Percentiles rank a stretch among this genome's conserved stretches.
phyloP scores from a whole-genome alignment of 2,329 filamentous ascomycete genomes.

The Conoideocrella luteorostrata region DNA sequence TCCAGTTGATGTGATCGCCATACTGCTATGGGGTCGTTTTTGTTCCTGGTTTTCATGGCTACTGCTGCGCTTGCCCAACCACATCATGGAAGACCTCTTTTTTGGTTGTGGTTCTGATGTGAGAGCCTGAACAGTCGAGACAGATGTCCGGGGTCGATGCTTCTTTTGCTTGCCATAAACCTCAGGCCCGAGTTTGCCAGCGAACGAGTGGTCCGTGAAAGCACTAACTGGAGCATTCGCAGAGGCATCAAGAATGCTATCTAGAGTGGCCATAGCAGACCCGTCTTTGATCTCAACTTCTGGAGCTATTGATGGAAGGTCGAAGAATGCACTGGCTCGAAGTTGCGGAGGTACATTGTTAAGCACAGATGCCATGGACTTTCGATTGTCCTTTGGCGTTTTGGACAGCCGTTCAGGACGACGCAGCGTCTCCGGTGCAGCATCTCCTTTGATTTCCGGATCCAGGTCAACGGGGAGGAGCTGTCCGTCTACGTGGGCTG shows the following conservation, averaged over 20 bases:
- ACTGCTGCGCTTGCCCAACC: constrained; percentile 35
- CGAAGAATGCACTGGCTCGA: constrained; percentile 87
- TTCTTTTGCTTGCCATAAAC: constrained; percentile 62
- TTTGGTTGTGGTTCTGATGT: constrained; percentile 27
- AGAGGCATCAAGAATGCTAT: constrained; percentile 87
- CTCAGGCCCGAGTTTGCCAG: constrained; percentile 67
- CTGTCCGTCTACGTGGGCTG: constrained; percentile 9
- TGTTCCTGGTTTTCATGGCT: constrained; percentile 24
- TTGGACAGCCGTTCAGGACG: constrained; percentile 28
- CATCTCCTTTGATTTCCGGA: constrained; percentile 13
- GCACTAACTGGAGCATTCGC: constrained; percentile 81
- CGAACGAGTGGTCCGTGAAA: constrained; percentile 84
- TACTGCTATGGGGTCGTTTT: constrained; percentile 15
- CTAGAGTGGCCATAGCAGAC: constrained; percentile 82
- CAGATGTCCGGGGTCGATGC: constrained; percentile 31
- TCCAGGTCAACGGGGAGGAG: constrained; percentile 9
- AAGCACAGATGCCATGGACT: constrained; percentile 23
- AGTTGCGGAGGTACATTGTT: constrained; percentile 68
- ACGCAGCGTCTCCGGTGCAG: constrained; percentile 19
- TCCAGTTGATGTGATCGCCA: constrained; percentile 15
- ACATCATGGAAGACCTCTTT: constrained; percentile 44
- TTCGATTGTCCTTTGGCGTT: constrained; percentile 24
- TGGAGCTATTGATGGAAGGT: constrained; percentile 50
- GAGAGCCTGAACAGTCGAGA: constrained; percentile 17
- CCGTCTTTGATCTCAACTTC: constrained; percentile 60